Percentiles rank a stretch among this genome's conserved stretches.
Evolutionary conservation across 257 asterid species (phyloP).

Genomic region (Henckelia pumila): DNA sequence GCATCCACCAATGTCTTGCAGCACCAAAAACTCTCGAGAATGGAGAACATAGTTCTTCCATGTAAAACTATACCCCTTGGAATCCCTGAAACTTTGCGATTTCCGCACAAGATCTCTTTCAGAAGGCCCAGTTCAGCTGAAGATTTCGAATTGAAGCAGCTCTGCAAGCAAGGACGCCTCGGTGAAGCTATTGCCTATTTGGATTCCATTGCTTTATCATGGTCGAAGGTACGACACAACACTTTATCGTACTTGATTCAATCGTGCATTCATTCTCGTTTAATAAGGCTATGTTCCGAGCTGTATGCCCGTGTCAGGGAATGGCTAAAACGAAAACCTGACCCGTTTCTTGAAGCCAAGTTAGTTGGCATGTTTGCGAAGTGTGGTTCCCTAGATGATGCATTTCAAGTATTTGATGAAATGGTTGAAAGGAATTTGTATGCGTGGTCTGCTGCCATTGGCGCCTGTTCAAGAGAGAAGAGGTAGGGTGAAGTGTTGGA

Average conservation of each 20-base stretch:
- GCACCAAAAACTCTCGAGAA: conserved; percentile 23
- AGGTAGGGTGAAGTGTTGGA: conserved; percentile 66
- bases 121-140: conserved; percentile 26
- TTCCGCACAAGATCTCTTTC: conserved; percentile 19
- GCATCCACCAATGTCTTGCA: too few relatives aligned
- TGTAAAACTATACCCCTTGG: conserved; percentile 41
- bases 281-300: conserved; percentile 47
- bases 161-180: conserved; percentile 56
- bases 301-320: conserved; percentile 40
- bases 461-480: conserved; percentile 72
- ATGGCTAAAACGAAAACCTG: conserved; percentile 32
- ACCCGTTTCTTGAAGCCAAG: conserved; percentile 56
- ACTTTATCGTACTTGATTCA: conserved; percentile 58
- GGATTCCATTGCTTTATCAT: conserved; percentile 34
- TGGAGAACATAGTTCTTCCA: conserved; percentile 66
- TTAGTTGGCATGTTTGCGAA: conserved; percentile 60
- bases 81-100: conserved; percentile 27
- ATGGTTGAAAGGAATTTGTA: conserved; percentile 62
- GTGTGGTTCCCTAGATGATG: conserved; percentile 64
- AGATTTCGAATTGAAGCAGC: conserved; percentile 58
- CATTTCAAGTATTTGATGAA: conserved; percentile 49
- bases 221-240: conserved; percentile 43
- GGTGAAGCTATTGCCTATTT: conserved; percentile 54
- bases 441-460: conserved; percentile 77
- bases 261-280: conserved; percentile 47